Conservation (phyloP, 495 filamentous ascomycete species). For the Beverwykella pulmonaria region DNA sequence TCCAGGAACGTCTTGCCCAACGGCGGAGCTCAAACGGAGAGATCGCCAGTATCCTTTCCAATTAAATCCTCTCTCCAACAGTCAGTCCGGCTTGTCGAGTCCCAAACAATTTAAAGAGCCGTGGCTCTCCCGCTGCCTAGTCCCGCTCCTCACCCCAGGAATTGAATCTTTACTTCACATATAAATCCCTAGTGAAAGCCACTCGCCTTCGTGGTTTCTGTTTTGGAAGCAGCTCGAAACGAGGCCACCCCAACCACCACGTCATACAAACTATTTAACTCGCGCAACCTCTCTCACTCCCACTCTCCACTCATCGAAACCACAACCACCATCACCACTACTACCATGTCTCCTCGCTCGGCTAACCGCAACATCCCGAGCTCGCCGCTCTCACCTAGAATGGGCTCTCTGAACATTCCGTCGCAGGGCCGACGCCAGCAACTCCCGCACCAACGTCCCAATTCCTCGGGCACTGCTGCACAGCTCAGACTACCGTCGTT, state of each 20-base stretch:
- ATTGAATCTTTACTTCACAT: constrained; percentile 12
- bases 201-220: neutral
- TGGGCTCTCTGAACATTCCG: constrained; percentile 36
- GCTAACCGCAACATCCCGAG: constrained; percentile 20
- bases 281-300: neutral
- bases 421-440: constrained; percentile 32
- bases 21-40: constrained; percentile 21
- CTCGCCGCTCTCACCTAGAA: constrained; percentile 34
- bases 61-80: constrained; percentile 12
- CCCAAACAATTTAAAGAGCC: constrained; percentile 22
- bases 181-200: constrained; percentile 17
- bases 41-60: constrained; percentile 28
- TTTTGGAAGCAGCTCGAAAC: neutral
- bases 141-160: neutral
- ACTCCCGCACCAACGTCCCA: constrained; percentile 21
- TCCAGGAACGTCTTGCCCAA: constrained; percentile 7
- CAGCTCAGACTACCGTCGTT: constrained; percentile 45
- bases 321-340: constrained; percentile 2
- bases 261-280: neutral
- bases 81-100: neutral
- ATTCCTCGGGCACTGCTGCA: constrained; percentile 23
- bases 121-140: constrained; percentile 28
- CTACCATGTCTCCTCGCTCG: constrained; percentile 18
- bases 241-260: neutral
- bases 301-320: neutral